Conservation (phyloP, 2,329 filamentous ascomycete genomes). For the Cladosporium sp. region DNA sequence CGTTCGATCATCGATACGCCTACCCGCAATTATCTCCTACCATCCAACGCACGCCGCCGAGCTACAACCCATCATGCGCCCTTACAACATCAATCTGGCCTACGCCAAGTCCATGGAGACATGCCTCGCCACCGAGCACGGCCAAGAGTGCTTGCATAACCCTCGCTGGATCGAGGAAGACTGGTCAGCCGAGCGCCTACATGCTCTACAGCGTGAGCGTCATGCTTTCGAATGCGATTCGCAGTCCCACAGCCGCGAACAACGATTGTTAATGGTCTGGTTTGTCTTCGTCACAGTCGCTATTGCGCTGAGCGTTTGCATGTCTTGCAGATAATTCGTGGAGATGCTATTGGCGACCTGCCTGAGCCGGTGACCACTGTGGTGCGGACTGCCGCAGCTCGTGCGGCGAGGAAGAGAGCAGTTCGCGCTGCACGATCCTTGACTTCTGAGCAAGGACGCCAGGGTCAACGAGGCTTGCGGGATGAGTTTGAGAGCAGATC, state of each 20-base stretch:
- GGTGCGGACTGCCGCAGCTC: neutral
- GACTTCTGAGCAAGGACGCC: neutral
- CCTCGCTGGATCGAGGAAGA: neutral
- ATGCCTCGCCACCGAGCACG: neutral
- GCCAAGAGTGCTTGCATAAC: neutral
- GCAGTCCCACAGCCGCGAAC: neutral
- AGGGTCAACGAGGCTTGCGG: neutral
- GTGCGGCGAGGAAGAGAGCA: neutral
- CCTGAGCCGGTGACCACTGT: neutral
- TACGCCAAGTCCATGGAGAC: neutral
- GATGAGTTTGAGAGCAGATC: neutral
- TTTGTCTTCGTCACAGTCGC: neutral
- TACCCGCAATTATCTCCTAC: neutral
- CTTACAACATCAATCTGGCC: neutral
- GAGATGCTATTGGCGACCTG: neutral
- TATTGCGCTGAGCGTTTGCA: neutral
- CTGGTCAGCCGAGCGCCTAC: neutral
- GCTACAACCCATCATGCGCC: neutral
- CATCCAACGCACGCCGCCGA: neutral
- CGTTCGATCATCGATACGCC: neutral
- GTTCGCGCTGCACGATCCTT: neutral
- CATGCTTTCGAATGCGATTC: neutral
- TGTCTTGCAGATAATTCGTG: neutral
- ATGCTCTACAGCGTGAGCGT: neutral
- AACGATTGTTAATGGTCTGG: neutral